Base-by-base conservation (phyloP, 148 eudicot genomes). In the Nepenthes gracilis region DNA sequence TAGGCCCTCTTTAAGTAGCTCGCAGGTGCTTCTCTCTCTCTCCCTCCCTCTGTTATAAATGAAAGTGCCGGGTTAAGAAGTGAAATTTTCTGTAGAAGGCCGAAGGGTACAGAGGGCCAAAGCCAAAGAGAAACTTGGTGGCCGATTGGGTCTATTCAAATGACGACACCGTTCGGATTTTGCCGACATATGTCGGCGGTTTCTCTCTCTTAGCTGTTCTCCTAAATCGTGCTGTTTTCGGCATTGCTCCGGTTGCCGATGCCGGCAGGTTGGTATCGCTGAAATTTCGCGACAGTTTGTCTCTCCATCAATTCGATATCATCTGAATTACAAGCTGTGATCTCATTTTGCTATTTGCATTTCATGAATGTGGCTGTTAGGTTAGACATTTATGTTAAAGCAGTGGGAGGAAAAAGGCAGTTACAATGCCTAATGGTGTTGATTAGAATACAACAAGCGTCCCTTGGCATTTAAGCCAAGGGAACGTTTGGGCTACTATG, bases 231-330 rank as follows among this genome's bases (percentile, higher is more conserved):
- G 63, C 83, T 1, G 49, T 86, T 70, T 83, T 87, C 9, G 94
- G 98, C 63, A 82, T 88, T 47, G 94, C 91, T 71, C 90, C 85
- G 10, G 94, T 88, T 59, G 86, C 95, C n/a, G 91, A 84, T 68
- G 91, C 91, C 67, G 64, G 76, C 71, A 86, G 94, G 94, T 79
- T 2, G 60, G 43, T 35, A 10, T 11, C 54, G 61, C 43, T 4
- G 4, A 14, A 47, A 52, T 52, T 32, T 52, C 15, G 32, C 23
- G 23, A 23, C 14, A 52, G 32, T 52, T 52, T 52, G 13, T 50
- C 14, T 52, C 23, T 4, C 8, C 6, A 4, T 4, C 6, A 0
- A 32, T 35, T 55, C 37, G 8, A 40, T 8, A 40, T 40, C 45
- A 40, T 40, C 45, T 40, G 45, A 40, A 8, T 0, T 40, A 40